Percentiles rank a stretch among this genome's conserved stretches.
Evolutionary conservation across 2,329 filamentous ascomycete genomes (phyloP).

Genomic region (Calonectria hawksworthii): DNA sequence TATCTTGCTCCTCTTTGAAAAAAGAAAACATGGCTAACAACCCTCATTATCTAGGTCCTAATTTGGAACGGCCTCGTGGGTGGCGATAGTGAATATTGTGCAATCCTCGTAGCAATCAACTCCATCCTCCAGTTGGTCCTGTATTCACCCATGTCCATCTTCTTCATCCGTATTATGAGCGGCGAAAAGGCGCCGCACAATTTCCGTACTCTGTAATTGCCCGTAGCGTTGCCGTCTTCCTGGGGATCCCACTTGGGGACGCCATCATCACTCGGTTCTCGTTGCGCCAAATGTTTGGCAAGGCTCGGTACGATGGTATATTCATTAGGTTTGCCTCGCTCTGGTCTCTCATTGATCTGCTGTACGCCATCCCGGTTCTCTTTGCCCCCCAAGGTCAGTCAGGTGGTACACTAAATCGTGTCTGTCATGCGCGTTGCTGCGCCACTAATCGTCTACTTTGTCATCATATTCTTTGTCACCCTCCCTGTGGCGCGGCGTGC

Average conservation of each 20-base stretch:
- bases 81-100: conserved; percentile 86
- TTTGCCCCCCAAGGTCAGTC: conserved; percentile 85
- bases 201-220: conserved; percentile 78
- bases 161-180: conserved; percentile 80
- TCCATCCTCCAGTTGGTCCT: conserved; percentile 82
- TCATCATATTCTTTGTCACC: conserved; percentile 79
- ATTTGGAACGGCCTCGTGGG: conserved; percentile 81
- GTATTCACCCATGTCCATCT: conserved; percentile 77
- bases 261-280: conserved; percentile 81
- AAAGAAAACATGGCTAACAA: not conserved
- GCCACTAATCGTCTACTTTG: conserved; percentile 86
- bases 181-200: conserved; percentile 51
- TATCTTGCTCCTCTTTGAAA: conserved; percentile 25
- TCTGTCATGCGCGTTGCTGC: conserved; percentile 86
- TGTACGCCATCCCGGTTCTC: conserved; percentile 89
- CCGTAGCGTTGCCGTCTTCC: conserved; percentile 85
- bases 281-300: conserved; percentile 67
- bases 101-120: conserved; percentile 82
- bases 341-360: conserved; percentile 83
- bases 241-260: conserved; percentile 86
- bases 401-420: conserved; percentile 86
- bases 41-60: conserved; percentile 52
- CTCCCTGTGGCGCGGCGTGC: conserved; percentile 72
- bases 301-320: conserved; percentile 73
- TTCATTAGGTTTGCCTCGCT: conserved; percentile 81